A percentile compares a stretch with the other conserved stretches of the same genome.
phyloP scores from a whole-genome alignment of 495 filamentous ascomycete genomes.

The Aspergillus egyptiacus region DNA sequence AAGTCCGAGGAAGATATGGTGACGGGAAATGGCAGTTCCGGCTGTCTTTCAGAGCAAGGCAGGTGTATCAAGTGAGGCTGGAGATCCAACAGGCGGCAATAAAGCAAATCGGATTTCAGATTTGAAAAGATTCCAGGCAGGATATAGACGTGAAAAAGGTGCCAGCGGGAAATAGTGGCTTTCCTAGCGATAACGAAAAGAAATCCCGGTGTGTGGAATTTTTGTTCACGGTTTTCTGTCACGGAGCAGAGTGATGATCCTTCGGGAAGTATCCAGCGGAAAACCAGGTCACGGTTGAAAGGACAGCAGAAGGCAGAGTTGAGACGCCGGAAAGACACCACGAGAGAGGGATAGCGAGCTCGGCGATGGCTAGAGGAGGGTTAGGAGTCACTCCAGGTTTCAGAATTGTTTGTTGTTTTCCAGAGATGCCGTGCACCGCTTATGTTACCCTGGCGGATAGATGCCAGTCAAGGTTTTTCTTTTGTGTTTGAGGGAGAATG shows the following conservation, averaged over 20 bases:
- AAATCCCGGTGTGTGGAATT: conserved; percentile 15
- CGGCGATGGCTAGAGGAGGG: conserved; percentile 7
- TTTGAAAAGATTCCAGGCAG: conserved; percentile 17
- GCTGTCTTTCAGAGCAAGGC: conserved; percentile 18
- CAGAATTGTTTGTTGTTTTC: conserved; percentile 12
- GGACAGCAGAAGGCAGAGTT: conserved; percentile 7
- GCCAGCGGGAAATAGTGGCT: conserved; percentile 12
- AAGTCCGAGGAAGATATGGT: conserved; percentile 16
- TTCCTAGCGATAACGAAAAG: conserved; percentile 16
- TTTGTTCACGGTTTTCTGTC: conserved; percentile 16
- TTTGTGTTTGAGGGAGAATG: conserved; percentile 15
- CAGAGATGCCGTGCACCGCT: conserved; percentile 10
- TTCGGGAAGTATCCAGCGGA: conserved; percentile 15
- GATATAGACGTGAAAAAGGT: conserved; percentile 13
- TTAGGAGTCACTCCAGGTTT: conserved; percentile 12
- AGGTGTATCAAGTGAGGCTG: conserved; percentile 22
- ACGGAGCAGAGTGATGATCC: conserved; percentile 7
- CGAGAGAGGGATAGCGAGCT: conserved; percentile 10
- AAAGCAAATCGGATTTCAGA: conserved; percentile 20
- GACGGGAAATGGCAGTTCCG: conserved; percentile 12
- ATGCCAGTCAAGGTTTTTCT: conserved; percentile 27
- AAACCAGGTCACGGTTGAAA: conserved; percentile 10
- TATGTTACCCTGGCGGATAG: conserved; percentile 18
- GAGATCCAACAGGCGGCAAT: conserved; percentile 21
- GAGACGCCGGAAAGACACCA: conserved; percentile 7